A percentile compares a stretch with the other conserved stretches of the same genome.
These are phyloP conservation scores for Tulasnella sp. DNA, from an alignment of 768 basidiomycete genomes.

Conservation along the genomic window DNA sequence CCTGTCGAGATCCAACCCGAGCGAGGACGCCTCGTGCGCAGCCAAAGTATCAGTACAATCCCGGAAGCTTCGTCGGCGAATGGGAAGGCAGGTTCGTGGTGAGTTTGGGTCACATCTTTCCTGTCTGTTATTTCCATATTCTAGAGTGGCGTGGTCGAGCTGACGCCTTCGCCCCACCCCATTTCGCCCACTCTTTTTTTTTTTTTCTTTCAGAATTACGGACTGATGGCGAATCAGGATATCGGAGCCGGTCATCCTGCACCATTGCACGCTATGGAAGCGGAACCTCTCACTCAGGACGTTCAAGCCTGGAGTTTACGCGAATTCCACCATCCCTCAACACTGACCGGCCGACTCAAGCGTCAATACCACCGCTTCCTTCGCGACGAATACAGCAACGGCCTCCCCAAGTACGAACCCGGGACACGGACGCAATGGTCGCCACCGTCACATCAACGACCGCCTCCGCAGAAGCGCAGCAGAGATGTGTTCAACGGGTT, in stretches of 20 bases:
- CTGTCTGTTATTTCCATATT: background rate
- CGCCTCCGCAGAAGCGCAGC: too few species aligned
- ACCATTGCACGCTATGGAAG: background rate
- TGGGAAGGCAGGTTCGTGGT: conserved; percentile 20
- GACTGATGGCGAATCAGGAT: background rate
- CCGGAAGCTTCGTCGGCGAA: conserved; percentile 17
- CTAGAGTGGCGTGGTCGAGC: too few species aligned
- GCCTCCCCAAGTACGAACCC: too few species aligned
- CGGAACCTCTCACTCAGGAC: background rate
- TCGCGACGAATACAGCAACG: too few species aligned
- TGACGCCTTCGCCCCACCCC: background rate
- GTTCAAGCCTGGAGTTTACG: conserved; percentile 7
- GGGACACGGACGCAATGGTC: too few species aligned
- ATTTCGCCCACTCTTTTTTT: background rate
- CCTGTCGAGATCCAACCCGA: too few species aligned
- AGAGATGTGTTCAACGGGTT: too few species aligned
- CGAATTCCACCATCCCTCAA: conserved; percentile 11
- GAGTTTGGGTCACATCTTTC: background rate
- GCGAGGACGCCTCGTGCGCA: too few species aligned
- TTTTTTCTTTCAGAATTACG: conserved; percentile 3
- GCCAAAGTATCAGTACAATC: conserved; percentile 2
- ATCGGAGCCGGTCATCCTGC: conserved; percentile 1
- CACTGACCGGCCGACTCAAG: background rate
- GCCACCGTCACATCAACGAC: too few species aligned
- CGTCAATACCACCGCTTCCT: too few species aligned